These are phyloP conservation scores for Tricladium varicosporioides DNA, from an alignment of 2,329 filamentous ascomycete species.

Conservation along the genomic window DNA sequence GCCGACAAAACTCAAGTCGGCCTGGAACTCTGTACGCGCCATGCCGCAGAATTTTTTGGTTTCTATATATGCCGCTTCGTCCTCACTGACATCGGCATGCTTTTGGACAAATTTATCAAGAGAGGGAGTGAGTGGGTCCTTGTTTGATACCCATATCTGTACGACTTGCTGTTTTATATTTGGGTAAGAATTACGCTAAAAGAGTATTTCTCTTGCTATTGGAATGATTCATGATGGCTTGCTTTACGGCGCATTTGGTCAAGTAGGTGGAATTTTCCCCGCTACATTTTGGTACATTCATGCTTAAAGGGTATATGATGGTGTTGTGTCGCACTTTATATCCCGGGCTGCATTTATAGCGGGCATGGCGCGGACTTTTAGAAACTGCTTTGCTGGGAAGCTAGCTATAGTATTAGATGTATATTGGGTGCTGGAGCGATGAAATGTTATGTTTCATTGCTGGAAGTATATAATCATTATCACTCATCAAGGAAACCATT, in stretches of 20 bases:
- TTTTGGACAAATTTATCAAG: constrained; percentile 97
- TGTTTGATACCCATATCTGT: constrained; percentile 21
- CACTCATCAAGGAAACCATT: not conserved
- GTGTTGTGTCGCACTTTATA: not conserved
- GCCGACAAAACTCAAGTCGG: constrained; percentile 94
- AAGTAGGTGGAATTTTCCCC: not conserved
- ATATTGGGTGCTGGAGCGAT: not conserved
- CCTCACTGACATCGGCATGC: constrained; percentile 75
- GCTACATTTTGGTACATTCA: not conserved
- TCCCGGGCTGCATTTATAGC: not conserved
- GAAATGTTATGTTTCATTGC: not conserved
- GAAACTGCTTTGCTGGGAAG: not conserved
- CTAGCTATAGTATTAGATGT: not conserved
- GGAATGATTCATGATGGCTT: not conserved
- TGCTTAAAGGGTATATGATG: not conserved
- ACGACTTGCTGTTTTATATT: not conserved
- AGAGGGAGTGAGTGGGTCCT: constrained; percentile 93
- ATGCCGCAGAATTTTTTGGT: constrained; percentile 95
- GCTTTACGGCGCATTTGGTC: not conserved
- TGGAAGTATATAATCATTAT: not conserved
- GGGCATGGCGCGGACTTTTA: not conserved
- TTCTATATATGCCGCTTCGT: constrained; percentile 97
- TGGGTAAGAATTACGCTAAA: not conserved
- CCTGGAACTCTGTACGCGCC: constrained; percentile 86
- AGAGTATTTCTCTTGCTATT: not conserved